A percentile compares a stretch with the other conserved stretches of the same genome.
Conservation (phyloP, 2,329 filamentous ascomycete genomes). For the Epichloe gansuensis region DNA sequence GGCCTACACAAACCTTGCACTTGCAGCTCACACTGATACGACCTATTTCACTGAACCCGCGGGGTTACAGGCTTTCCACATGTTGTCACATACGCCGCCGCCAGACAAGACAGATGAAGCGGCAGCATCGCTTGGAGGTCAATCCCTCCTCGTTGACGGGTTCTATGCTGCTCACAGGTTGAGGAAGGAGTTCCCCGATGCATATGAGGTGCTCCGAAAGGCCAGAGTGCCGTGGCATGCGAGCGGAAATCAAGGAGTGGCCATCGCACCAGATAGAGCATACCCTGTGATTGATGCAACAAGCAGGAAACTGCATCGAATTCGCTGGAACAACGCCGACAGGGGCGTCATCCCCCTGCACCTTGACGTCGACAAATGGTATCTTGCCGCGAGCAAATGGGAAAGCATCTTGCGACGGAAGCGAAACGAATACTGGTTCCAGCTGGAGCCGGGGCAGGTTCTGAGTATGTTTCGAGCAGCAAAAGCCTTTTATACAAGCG, state of each 20-base stretch:
- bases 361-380: constrained; percentile 51
- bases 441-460: constrained; percentile 65
- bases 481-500: no score
- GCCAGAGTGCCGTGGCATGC: constrained; percentile 63
- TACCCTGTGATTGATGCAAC: constrained; percentile 62
- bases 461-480: constrained; percentile 42
- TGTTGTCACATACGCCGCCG: constrained; percentile 56
- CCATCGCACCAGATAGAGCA: constrained; percentile 56
- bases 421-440: constrained; percentile 63
- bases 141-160: constrained; percentile 74
- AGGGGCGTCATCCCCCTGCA: constrained; percentile 54
- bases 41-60: constrained; percentile 93
- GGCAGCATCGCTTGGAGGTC: constrained; percentile 44
- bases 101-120: constrained; percentile 20
- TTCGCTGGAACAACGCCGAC: constrained; percentile 93
- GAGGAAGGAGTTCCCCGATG: constrained; percentile 34
- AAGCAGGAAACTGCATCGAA: constrained; percentile 33
- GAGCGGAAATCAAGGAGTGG: constrained; percentile 77
- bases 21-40: constrained; percentile 83
- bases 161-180: constrained; percentile 59
- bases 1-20: constrained; percentile 74
- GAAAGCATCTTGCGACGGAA: constrained; percentile 52
- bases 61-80: constrained; percentile 83
- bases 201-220: constrained; percentile 44
- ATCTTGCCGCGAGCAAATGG: constrained; percentile 65